These are phyloP conservation scores for Helicostylum pulchrum DNA, from an alignment of 192 early-diverging fungal species.

Conservation along the genomic window DNA sequence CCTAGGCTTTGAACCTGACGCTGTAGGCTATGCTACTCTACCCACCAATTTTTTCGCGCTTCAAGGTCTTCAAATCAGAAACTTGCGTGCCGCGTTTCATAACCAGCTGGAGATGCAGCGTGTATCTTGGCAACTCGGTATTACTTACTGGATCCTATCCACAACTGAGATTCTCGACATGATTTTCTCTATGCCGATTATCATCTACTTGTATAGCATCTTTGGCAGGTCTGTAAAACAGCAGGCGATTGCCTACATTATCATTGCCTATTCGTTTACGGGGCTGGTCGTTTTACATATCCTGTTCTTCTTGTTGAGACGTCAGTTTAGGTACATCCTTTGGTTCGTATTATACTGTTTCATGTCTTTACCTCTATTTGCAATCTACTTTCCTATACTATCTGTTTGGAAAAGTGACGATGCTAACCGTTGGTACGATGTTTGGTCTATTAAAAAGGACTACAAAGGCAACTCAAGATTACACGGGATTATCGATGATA, in stretches of 20 bases:
- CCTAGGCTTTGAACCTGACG: slow-evolving; percentile 34
- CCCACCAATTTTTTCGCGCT: slow-evolving; percentile 25
- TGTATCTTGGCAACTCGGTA: slow-evolving; percentile 18
- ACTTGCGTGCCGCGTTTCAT: slow-evolving; percentile 24
- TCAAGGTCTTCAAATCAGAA: slow-evolving; percentile 24
- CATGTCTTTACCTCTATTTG: slow-evolving; percentile 25
- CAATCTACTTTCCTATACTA: slow-evolving; percentile 27
- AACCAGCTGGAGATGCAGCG: slow-evolving; percentile 24
- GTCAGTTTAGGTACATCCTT: slow-evolving; percentile 30
- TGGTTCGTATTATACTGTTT: slow-evolving; percentile 34
- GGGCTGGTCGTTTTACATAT: slow-evolving; percentile 29
- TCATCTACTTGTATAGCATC: slow-evolving; percentile 25
- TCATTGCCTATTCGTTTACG: slow-evolving; percentile 24
- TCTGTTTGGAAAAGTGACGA: slow-evolving; percentile 24
- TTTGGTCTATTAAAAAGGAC: slow-evolving; percentile 14
- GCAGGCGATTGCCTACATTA: slow-evolving; percentile 12
- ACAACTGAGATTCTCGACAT: slow-evolving; percentile 20
- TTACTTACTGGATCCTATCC: slow-evolving; percentile 27
- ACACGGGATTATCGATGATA: slow-evolving; percentile 30
- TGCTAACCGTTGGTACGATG: slow-evolving; percentile 32
- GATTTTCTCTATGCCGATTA: slow-evolving; percentile 23
- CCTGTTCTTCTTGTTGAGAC: slow-evolving; percentile 25
- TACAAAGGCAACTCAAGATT: slow-evolving; percentile 5
- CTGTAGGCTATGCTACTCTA: slow-evolving; percentile 25
- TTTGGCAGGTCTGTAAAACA: slow-evolving; percentile 20